Conservation (phyloP, 1,284 basidiomycete genomes). For the Boletus semigastroideus region DNA sequence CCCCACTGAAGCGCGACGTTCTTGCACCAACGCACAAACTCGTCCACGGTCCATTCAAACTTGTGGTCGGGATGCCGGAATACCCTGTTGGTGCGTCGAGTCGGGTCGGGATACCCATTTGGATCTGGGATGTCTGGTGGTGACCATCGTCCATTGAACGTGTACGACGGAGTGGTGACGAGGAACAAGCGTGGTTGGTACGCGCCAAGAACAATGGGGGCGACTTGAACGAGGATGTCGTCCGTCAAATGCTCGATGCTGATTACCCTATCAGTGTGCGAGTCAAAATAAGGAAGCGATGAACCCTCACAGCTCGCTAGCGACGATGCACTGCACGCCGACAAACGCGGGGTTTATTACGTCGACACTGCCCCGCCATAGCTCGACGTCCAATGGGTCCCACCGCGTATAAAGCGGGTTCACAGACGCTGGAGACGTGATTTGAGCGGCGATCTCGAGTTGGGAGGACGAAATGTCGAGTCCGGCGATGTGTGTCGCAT, state of each 20-base stretch:
- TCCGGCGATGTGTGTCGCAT: slow-evolving; percentile 59
- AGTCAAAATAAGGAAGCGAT: slow-evolving; percentile 1
- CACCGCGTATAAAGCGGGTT: slow-evolving; percentile 52
- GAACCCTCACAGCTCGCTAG: slow-evolving; percentile 77
- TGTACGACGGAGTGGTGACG: slow-evolving; percentile 88
- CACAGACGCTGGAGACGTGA: slow-evolving; percentile 40
- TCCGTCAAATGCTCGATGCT: slow-evolving; percentile 89
- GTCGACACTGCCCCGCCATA: slow-evolving; percentile 85
- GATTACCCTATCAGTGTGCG: slow-evolving; percentile 6
- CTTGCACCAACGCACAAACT: slow-evolving; percentile 76
- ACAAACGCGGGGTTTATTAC: slow-evolving; percentile 73
- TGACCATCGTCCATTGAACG: slow-evolving; percentile 86
- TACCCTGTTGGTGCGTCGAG: slow-evolving; percentile 67
- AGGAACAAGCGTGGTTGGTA: slow-evolving; percentile 82
- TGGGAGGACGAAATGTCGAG: slow-evolving; percentile 60
- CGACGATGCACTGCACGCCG: slow-evolving; percentile 79
- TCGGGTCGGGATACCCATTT: slow-evolving; percentile 72
- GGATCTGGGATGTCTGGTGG: slow-evolving; percentile 50
- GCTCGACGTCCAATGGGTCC: slow-evolving; percentile 68
- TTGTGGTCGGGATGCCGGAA: slow-evolving; percentile 89
- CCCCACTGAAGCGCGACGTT: slow-evolving; percentile 70
- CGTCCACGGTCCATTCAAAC: slow-evolving; percentile 87
- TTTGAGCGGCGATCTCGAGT: slow-evolving; percentile 51
- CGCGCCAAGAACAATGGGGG: slow-evolving; percentile 77
- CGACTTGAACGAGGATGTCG: slow-evolving; percentile 70